A percentile compares a stretch with the other conserved stretches of the same genome.
These are phyloP conservation scores for Hortaea werneckii DNA, from an alignment of 2,329 filamentous ascomycete species.

Conservation along the genomic window DNA sequence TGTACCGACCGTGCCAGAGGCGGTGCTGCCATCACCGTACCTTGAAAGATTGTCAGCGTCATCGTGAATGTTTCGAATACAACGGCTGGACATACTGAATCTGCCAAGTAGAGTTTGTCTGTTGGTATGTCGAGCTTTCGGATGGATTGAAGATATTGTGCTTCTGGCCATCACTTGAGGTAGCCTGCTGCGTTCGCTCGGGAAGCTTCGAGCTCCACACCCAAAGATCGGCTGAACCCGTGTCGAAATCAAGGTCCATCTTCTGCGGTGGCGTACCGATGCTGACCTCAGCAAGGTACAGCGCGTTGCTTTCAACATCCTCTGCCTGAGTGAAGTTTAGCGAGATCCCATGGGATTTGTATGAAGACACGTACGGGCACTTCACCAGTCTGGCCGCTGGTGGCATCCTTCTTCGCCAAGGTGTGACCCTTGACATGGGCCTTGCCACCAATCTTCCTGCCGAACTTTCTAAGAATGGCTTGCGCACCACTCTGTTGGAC, in stretches of 20 bases:
- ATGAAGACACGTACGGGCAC: slow-evolving; percentile 12
- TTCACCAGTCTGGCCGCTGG: slow-evolving; percentile 16
- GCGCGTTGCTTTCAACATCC: slow-evolving; percentile 56
- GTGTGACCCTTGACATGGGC: slow-evolving; percentile 34
- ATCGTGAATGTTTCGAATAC: no score
- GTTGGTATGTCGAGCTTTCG: slow-evolving; percentile 52
- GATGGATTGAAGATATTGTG: slow-evolving; percentile 51
- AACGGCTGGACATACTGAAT: slow-evolving; percentile 33
- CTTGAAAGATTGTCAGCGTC: no score
- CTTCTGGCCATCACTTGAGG: slow-evolving; percentile 7
- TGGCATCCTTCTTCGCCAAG: slow-evolving; percentile 37
- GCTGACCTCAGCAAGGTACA: slow-evolving; percentile 53
- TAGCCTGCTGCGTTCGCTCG: slow-evolving; percentile 18
- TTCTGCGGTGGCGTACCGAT: slow-evolving; percentile 57
- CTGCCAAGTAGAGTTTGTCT: slow-evolving; percentile 45
- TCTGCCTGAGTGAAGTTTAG: slow-evolving; percentile 34
- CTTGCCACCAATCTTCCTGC: slow-evolving; percentile 40
- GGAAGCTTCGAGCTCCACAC: slow-evolving; percentile 34
- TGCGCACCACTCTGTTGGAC: slow-evolving; percentile 36
- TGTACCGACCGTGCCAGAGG: slow-evolving; percentile 54
- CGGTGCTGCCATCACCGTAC: slow-evolving; percentile 59
- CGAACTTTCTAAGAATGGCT: slow-evolving; percentile 25
- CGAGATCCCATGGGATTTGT: slow-evolving; percentile 26
- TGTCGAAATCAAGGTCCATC: slow-evolving; percentile 56
- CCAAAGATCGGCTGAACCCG: slow-evolving; percentile 61